Base-by-base conservation (phyloP, 352 stramenopile species). In the Globisporangium megalacanthum region DNA sequence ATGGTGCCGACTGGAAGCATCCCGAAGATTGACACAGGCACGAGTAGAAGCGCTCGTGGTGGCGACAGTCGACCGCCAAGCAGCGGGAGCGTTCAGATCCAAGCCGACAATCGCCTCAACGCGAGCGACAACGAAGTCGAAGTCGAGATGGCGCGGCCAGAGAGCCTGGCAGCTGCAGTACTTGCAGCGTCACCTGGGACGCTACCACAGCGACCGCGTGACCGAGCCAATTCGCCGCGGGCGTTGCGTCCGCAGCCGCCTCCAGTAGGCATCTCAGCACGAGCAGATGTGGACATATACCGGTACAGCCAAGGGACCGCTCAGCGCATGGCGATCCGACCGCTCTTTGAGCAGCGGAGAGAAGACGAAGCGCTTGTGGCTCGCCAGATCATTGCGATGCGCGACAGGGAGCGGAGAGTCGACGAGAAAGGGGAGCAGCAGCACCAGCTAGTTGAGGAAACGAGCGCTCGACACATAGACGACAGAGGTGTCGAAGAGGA, bases 251-350 rank as follows among this genome's bases (percentile, higher is more conserved):
- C 75, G 15, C 65, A 80, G 55, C 75, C 71, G 13, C 70, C 60
- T 3, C 67, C 71, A 1, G 42, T 66, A 1, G 75, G 73, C 5
- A 67, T 83, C 20, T 75, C 75, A 1, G 71, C 77, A 0, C 61
- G 76, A 6, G 69, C 68, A 0, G 77, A 86, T 20, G 71, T 85
- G 31, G 70, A 85, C 48, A 77, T 90, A 19, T 88, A 80, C 42
- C 61, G 77, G 20, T 90, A 88, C 47, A 85, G 54, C 25, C 77
- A 90, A 39, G 53, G 56, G 22, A 65, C 64, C 0, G 72, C 72
- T 53, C 77, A 83, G 50, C 71, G 80, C 36, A 84, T 92, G 72
- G 60, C 71, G 19, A 88, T 92, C n/a, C 72, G 78, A 4, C 83
- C 83, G 9, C 49, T 92, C 39, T 89, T 91, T 29, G 75, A 88